Evolutionary conservation across 2,329 filamentous ascomycete genomes (phyloP).

Genomic region (Cryphonectria carpinicola): DNA sequence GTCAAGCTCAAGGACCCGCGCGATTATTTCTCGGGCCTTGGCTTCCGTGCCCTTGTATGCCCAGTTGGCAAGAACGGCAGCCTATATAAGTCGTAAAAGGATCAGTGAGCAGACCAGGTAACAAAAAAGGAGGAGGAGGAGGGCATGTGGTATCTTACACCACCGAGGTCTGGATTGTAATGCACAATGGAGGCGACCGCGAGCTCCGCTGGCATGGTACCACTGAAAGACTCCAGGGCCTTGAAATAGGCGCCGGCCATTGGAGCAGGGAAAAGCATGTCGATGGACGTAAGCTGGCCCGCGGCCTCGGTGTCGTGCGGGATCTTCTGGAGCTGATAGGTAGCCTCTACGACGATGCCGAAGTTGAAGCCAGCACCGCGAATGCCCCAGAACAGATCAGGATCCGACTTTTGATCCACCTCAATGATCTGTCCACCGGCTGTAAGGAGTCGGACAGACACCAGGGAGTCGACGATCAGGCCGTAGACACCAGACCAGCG

Average conservation of each 20-base stretch:
- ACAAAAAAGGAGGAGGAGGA: not conserved
- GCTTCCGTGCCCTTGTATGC: slow-evolving; percentile 42
- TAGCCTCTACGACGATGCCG: slow-evolving; percentile 43
- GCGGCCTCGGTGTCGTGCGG: not conserved
- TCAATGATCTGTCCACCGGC: slow-evolving; percentile 42
- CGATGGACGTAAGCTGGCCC: not conserved
- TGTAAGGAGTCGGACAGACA: slow-evolving; percentile 45
- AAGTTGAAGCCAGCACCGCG: slow-evolving; percentile 48
- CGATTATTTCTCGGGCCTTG: slow-evolving; percentile 42
- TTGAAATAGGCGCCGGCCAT: not conserved
- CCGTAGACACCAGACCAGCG: slow-evolving; percentile 59
- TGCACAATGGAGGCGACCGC: slow-evolving; percentile 38
- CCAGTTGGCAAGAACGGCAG: slow-evolving; percentile 35
- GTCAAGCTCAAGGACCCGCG: slow-evolving; percentile 41
- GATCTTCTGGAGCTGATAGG: not conserved
- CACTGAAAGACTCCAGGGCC: slow-evolving; percentile 26
- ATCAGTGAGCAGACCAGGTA: slow-evolving; percentile 35
- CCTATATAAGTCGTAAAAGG: slow-evolving; percentile 13
- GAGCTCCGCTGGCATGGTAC: slow-evolving; percentile 36
- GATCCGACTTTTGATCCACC: slow-evolving; percentile 47
- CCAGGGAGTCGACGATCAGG: slow-evolving; percentile 48
- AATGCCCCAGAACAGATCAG: slow-evolving; percentile 47
- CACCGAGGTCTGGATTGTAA: slow-evolving; percentile 32
- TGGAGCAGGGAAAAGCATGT: slow-evolving; percentile 30
- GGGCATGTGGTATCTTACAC: slow-evolving; percentile 1